phyloP scores from a whole-genome alignment of 73 alveolate species.

The Blepharisma stoltei region DNA sequence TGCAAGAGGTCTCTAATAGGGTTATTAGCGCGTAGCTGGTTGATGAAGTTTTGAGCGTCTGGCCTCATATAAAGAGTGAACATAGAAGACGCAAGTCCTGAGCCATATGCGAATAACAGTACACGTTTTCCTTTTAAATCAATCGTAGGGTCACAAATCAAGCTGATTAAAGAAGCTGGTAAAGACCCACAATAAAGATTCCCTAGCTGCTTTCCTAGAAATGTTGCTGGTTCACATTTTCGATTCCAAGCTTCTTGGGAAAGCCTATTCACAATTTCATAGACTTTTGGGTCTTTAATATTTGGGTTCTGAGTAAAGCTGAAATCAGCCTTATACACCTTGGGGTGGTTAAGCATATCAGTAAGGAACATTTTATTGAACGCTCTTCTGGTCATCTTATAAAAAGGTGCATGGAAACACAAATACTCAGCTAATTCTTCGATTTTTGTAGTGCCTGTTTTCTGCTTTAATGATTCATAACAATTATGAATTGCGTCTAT shows the following conservation, averaged over 20 bases:
- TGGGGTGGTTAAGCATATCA: conserved; percentile 35
- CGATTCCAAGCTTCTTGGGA: conserved; percentile 62
- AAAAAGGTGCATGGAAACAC: conserved; percentile 95
- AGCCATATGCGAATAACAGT: conserved; percentile 94
- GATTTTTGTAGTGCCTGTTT: conserved; percentile 48
- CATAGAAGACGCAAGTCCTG: conserved; percentile 97
- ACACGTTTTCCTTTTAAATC: conserved; percentile 60
- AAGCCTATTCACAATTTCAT: conserved; percentile 39
- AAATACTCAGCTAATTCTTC: conserved; percentile 63
- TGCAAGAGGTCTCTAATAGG: conserved; percentile 58
- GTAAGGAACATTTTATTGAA: conserved; percentile 63
- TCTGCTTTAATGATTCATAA: conserved; percentile 56
- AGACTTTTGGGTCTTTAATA: conserved; percentile 30
- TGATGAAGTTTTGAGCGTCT: conserved; percentile 42
- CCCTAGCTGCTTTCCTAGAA: conserved; percentile 84
- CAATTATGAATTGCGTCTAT: conserved; percentile 81
- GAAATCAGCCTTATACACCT: too few relatives aligned
- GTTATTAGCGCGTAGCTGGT: conserved; percentile 37
- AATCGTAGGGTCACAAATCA: conserved; percentile 42
- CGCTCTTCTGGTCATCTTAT: conserved; percentile 89
- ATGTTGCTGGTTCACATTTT: conserved; percentile 37
- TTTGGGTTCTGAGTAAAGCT: conserved; percentile 40
- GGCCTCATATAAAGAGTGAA: conserved; percentile 53
- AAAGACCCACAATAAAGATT: conserved; percentile 93
- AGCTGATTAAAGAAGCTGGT: conserved; percentile 72